phyloP scores from a whole-genome alignment of 208 protist species.

The Plasmodiophora brassicae region DNA sequence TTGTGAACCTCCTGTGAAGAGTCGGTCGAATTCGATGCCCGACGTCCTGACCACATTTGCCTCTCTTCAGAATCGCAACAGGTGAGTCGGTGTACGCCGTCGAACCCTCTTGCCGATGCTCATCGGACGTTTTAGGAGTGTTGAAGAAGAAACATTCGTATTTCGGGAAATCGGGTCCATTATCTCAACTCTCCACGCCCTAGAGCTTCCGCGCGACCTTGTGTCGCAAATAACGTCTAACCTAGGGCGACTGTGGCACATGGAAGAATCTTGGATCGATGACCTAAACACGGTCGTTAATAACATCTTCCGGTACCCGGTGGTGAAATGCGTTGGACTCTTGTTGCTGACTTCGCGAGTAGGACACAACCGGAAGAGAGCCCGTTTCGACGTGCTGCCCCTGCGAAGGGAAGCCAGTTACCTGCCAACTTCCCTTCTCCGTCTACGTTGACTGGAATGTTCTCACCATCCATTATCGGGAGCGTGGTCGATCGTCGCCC shows the following conservation, averaged over 20 bases:
- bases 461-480: no score
- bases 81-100: not conserved
- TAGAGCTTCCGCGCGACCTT: not conserved
- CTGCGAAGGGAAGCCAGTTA: no score
- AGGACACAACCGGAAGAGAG: conserved; percentile 16
- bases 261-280: not conserved
- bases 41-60: not conserved
- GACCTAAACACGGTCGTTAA: conserved; percentile 1
- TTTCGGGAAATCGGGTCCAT: not conserved
- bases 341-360: not conserved
- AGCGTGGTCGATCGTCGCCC: no score
- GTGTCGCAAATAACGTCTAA: not conserved
- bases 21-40: not conserved
- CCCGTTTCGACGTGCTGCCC: no score
- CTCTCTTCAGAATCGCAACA: not conserved
- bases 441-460: no score
- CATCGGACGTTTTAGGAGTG: not conserved
- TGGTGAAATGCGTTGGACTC: not conserved
- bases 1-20: not conserved
- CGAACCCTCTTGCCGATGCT: not conserved
- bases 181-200: not conserved
- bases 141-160: not conserved
- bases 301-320: not conserved
- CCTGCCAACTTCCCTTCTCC: no score
- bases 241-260: not conserved